Conservation (phyloP, 495 filamentous ascomycete genomes). For the Xylaria cubensis region DNA sequence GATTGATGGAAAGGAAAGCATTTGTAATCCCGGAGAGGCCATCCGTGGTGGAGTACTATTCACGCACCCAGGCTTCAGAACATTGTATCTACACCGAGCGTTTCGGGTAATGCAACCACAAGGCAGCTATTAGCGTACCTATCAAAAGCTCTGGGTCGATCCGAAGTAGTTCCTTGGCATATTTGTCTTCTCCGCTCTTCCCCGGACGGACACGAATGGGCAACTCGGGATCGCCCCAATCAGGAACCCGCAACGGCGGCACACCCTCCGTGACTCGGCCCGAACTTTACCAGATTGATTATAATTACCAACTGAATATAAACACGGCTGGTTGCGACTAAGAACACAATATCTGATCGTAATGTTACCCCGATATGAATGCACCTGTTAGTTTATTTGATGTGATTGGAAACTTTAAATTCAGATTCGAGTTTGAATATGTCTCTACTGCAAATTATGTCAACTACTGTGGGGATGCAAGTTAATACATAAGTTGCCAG, state of each 20-base stretch:
- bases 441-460: neutral
- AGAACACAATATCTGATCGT: neutral
- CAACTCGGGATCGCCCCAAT: constrained; percentile 4
- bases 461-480: neutral
- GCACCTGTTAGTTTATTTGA: neutral
- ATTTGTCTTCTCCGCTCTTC: constrained; percentile 8
- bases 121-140: constrained; percentile 12
- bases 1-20: constrained; percentile 24
- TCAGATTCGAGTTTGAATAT: neutral
- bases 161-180: neutral
- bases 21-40: neutral
- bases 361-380: neutral
- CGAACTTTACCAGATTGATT: neutral
- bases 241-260: constrained; percentile 10
- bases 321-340: neutral
- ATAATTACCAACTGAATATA: neutral
- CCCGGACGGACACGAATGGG: neutral
- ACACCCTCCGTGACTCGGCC: constrained; percentile 17
- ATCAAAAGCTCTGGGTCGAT: neutral
- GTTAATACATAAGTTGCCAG: neutral
- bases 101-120: neutral
- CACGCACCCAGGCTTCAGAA: neutral
- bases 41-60: constrained; percentile 1
- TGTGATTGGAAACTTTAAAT: neutral
- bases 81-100: neutral